Evolutionary conservation across 306 rosid genomes (phyloP).

Genomic region (Abrus pulchellus): DNA sequence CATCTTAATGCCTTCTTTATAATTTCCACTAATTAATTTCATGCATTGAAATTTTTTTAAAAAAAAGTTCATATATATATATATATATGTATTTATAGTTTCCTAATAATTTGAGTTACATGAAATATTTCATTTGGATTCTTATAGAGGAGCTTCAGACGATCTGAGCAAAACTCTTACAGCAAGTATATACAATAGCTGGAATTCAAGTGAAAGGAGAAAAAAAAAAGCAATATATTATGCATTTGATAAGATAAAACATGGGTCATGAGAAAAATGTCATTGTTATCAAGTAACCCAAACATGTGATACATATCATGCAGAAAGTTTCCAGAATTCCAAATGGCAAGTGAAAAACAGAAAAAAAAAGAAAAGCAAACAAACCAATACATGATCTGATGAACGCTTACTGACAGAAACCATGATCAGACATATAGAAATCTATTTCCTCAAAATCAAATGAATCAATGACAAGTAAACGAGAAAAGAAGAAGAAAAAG

Average conservation of each 20-base stretch:
- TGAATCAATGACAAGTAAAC: constrained; percentile 4
- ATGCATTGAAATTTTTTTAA: not conserved
- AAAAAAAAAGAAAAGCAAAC: not conserved
- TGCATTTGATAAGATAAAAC: not conserved
- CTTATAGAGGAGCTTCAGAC: constrained; percentile 1
- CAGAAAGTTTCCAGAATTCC: constrained; percentile 10
- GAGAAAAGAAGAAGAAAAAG: constrained; percentile 38
- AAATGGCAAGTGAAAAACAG: constrained; percentile 11
- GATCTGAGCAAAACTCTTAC: constrained; percentile 24
- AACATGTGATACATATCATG: constrained; percentile 20
- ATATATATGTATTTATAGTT: not conserved
- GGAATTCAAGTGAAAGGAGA: constrained; percentile 4
- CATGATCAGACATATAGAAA: constrained; percentile 35
- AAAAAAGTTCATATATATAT: no score
- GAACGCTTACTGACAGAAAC: constrained; percentile 15
- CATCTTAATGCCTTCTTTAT: not conserved
- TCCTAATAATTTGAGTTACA: not conserved
- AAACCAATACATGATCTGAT: constrained; percentile 46
- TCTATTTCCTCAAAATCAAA: constrained; percentile 31
- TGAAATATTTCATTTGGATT: constrained; percentile 18
- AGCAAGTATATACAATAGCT: not conserved
- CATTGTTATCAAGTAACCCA: constrained; percentile 6
- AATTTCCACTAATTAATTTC: not conserved
- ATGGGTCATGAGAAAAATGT: not conserved
- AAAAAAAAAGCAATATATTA: not conserved